Conservation (phyloP, 2,329 filamentous ascomycete genomes). For the Monilinia aucupariae region DNA sequence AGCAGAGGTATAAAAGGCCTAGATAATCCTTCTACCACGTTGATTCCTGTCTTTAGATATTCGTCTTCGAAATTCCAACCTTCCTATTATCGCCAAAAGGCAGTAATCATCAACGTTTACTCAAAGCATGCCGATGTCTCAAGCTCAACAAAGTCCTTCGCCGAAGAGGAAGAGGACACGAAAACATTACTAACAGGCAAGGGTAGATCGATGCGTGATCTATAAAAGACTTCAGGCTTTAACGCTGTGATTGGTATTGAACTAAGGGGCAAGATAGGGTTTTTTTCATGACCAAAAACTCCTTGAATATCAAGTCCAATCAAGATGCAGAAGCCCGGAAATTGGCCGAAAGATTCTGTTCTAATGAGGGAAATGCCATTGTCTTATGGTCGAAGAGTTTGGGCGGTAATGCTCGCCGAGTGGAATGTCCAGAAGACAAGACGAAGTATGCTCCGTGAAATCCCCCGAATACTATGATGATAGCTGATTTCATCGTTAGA, state of each 20-base stretch:
- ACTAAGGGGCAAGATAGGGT: background rate
- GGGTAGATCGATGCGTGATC: background rate
- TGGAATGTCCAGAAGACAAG: background rate
- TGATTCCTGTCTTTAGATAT: background rate
- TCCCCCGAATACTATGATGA: background rate
- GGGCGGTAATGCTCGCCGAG: background rate
- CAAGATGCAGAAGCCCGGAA: background rate
- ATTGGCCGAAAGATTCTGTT: background rate
- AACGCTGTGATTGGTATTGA: background rate
- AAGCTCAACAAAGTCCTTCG: background rate
- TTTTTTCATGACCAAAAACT: background rate
- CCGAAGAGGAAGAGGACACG: background rate
- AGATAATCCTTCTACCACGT: background rate
- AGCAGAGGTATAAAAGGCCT: background rate
- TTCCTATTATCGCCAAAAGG: background rate
- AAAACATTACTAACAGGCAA: background rate
- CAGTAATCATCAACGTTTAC: background rate
- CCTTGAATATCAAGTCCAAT: background rate
- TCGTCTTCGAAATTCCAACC: accelerated
- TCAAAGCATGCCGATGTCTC: background rate
- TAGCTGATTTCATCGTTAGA: background rate
- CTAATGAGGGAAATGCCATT: background rate
- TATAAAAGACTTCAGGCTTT: background rate
- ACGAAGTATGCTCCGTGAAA: background rate
- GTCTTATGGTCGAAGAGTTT: background rate